A percentile compares a stretch with the other conserved stretches of the same genome.
Evolutionary conservation across 2,329 filamentous ascomycete genomes (phyloP).

Genomic region (Phoma sp.): DNA sequence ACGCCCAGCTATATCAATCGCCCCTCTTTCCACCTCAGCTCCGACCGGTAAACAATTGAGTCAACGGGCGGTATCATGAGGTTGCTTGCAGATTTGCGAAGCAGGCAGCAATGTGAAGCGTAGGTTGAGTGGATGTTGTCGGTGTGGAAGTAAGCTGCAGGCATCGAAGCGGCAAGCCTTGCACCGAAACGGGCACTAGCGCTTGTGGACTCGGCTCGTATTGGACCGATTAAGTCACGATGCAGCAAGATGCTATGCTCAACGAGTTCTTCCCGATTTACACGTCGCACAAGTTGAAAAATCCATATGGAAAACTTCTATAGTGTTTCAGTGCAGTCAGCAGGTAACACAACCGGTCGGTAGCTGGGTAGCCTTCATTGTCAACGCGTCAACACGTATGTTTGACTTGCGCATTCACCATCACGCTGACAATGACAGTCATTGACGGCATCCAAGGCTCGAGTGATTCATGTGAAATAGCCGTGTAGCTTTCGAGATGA

Average conservation of each 20-base stretch:
- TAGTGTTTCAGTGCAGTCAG: too few species aligned
- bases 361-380: too few species aligned
- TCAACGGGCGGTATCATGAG: slow-evolving; percentile 25
- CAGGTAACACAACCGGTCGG: too few species aligned
- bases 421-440: too few species aligned
- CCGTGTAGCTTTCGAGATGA: too few species aligned
- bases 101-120: slow-evolving; percentile 8
- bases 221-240: slow-evolving; percentile 5
- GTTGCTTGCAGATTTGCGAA: not conserved
- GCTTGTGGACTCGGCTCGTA: slow-evolving; percentile 3
- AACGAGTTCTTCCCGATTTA: not conserved
- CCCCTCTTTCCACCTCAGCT: slow-evolving; percentile 31
- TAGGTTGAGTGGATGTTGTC: slow-evolving; percentile 7
- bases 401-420: too few species aligned
- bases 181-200: slow-evolving; percentile 11
- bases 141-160: slow-evolving; percentile 18
- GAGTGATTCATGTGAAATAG: too few species aligned
- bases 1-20: slow-evolving; percentile 20
- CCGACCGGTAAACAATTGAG: slow-evolving; percentile 23
- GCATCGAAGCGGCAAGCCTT: not conserved
- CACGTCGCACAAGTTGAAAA: too few species aligned
- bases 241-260: not conserved
- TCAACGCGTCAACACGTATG: too few species aligned
- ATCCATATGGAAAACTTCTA: too few species aligned
- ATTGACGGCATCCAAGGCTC: too few species aligned